A percentile compares a stretch with the other conserved stretches of the same genome.
These are phyloP conservation scores for Solanum pennellii DNA, from an alignment of 257 asterid genomes.

Conservation along the genomic window DNA sequence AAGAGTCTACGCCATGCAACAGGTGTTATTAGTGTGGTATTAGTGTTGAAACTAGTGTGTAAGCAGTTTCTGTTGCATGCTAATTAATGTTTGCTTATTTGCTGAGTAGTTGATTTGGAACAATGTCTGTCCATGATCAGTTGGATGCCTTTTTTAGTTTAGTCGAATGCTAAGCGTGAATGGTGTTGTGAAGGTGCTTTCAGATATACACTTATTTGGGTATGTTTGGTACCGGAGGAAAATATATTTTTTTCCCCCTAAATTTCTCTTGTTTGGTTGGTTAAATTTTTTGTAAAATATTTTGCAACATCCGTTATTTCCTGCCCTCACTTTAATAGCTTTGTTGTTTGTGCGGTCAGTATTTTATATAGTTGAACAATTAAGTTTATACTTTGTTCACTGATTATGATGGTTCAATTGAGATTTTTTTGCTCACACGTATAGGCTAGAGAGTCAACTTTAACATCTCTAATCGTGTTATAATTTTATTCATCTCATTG, in stretches of 20 bases:
- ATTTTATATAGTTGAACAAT: too few relatives aligned
- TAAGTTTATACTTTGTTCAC: neutral
- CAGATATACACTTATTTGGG: neutral
- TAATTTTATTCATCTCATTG: neutral
- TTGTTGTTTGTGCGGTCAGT: neutral
- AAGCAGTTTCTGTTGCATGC: neutral
- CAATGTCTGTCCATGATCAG: neutral
- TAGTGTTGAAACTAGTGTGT: neutral
- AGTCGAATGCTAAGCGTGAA: neutral
- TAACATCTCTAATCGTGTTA: neutral
- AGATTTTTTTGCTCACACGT: neutral
- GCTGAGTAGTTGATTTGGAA: neutral
- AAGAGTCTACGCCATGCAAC: neutral
- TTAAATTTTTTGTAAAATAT: too few relatives aligned
- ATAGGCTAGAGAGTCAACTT: neutral
- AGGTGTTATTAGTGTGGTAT: neutral
- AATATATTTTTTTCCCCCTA: neutral
- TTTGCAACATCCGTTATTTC: too few relatives aligned
- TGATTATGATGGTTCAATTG: too few relatives aligned
- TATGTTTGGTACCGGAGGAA: neutral
- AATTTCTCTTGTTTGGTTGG: neutral
- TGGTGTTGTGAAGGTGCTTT: neutral
- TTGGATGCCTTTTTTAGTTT: neutral
- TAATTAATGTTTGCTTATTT: neutral
- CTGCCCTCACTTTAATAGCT: neutral